phyloP scores from a whole-genome alignment of 2,329 filamentous ascomycete species.

The Nigrospora osmanthi region DNA sequence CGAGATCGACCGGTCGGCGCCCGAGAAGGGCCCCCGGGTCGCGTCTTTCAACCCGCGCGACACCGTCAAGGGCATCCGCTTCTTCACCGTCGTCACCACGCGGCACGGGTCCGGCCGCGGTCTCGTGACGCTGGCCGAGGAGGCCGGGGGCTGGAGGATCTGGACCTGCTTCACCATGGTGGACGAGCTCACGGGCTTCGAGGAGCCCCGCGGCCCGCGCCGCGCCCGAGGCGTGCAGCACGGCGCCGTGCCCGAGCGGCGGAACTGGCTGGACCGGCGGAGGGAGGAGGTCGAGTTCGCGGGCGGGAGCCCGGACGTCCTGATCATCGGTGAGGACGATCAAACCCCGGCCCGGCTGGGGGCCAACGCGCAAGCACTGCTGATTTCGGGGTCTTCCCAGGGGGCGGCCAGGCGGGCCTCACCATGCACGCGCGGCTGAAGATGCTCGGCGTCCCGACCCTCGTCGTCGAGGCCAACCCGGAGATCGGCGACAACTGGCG shows the following conservation, averaged over 20 bases:
- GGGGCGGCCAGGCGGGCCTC: constrained; percentile 48
- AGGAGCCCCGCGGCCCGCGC: constrained; percentile 37
- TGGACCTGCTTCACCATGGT: constrained; percentile 57
- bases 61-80: constrained; percentile 43
- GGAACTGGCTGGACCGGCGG: constrained; percentile 54
- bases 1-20: constrained; percentile 34
- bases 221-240: constrained; percentile 50
- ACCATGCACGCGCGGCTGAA: constrained; percentile 50
- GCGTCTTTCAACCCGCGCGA: constrained; percentile 39
- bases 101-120: constrained; percentile 47
- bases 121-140: constrained; percentile 40
- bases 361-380: background rate
- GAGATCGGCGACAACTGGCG: constrained; percentile 59
- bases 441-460: constrained; percentile 44
- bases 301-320: constrained; percentile 45
- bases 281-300: constrained; percentile 37
- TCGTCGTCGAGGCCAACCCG: constrained; percentile 51
- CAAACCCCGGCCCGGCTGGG: background rate
- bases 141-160: constrained; percentile 44
- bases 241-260: constrained; percentile 30
- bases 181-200: constrained; percentile 41
- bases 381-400: background rate
- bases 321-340: constrained; percentile 49
- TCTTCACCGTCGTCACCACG: constrained; percentile 47
- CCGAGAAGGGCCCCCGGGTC: constrained; percentile 32